Evolutionary conservation across 75 land plant genomes (phyloP).

Genomic region (Isoetes taiwanensis): DNA sequence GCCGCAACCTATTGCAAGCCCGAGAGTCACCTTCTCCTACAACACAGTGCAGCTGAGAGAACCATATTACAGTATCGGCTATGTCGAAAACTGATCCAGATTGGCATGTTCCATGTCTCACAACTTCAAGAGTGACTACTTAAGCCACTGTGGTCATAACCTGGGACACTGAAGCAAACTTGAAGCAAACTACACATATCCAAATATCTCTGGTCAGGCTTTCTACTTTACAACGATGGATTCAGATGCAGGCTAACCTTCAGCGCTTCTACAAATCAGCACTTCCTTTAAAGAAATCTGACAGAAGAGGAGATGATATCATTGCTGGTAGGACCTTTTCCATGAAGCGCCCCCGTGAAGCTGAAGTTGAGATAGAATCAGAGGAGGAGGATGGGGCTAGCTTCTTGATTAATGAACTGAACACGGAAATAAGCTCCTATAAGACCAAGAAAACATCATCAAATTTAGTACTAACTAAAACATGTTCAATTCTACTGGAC

Average conservation of each 20-base stretch:
- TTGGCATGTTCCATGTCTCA: no score
- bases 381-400: conserved; percentile 49
- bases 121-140: no score
- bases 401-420: background rate
- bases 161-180: no score
- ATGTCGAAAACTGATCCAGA: no score
- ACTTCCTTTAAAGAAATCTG: conserved; percentile 14
- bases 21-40: conserved; percentile 47
- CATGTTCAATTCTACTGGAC: conserved; percentile 52
- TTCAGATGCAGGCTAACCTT: conserved; percentile 90
- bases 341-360: conserved; percentile 52
- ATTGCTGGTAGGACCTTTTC: conserved; percentile 17
- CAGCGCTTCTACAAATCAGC: conserved; percentile 67
- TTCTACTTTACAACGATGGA: conserved; percentile 94
- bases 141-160: no score
- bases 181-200: no score
- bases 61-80: no score
- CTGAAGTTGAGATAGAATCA: conserved; percentile 53
- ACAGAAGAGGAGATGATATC: conserved; percentile 16
- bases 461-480: conserved; percentile 12
- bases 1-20: conserved; percentile 56
- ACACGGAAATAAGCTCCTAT: conserved; percentile 5
- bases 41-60: conserved; percentile 60
- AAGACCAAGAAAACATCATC: background rate
- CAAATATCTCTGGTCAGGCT: no score